Conservation (phyloP, 2,329 filamentous ascomycete genomes). For the Orbilia blumenaviensis region DNA sequence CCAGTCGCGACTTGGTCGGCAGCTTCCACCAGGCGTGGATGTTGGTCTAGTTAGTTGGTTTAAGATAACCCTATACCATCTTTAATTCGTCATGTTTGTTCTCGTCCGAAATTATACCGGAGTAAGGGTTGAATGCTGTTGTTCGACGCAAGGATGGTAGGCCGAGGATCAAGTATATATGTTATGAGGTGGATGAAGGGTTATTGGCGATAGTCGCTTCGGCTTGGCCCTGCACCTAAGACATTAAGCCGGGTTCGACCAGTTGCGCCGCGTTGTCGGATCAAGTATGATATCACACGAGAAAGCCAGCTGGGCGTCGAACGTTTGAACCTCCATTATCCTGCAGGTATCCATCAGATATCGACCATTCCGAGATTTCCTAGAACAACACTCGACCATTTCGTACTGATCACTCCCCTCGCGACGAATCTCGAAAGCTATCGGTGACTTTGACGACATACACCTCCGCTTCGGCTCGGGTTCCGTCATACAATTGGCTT, state of each 20-base stretch:
- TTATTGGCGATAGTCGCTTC: constrained; percentile 12
- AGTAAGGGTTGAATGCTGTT: background rate
- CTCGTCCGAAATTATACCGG: background rate
- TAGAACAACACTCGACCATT: background rate
- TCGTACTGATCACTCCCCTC: background rate
- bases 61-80: background rate
- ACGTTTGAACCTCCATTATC: constrained; percentile 23
- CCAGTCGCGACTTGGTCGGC: background rate
- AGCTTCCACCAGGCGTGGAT: background rate
- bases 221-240: constrained; percentile 27
- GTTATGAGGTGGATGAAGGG: constrained; percentile 10
- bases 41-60: background rate
- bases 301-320: background rate
- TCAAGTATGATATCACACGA: constrained; percentile 43
- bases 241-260: constrained; percentile 1
- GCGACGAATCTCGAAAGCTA: background rate
- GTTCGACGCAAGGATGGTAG: background rate
- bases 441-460: background rate
- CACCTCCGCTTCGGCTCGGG: constrained; percentile 3
- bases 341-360: background rate
- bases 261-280: constrained; percentile 20
- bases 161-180: too few relatives aligned
- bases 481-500: background rate
- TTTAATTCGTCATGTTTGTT: background rate
- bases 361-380: background rate